These are phyloP conservation scores for Protomyces gravidus DNA, from an alignment of 1,139 yeast genomes.

Conservation along the genomic window DNA sequence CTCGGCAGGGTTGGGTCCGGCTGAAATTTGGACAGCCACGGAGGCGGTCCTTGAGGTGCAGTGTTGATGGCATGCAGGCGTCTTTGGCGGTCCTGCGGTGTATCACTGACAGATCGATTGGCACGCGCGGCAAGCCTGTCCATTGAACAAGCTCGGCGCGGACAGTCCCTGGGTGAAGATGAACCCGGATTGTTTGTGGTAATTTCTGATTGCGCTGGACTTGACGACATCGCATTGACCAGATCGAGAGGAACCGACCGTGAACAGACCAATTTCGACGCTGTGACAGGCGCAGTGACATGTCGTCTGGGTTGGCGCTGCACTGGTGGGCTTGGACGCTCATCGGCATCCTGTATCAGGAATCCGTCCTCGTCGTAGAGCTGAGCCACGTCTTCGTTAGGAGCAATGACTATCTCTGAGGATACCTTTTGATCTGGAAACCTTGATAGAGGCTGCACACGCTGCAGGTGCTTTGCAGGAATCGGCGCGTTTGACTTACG, in stretches of 20 bases:
- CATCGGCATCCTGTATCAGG: background rate
- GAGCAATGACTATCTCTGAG: too few relatives aligned
- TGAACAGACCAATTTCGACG: background rate
- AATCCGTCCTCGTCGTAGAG: background rate
- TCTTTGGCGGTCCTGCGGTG: constrained; percentile 12
- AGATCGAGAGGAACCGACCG: background rate
- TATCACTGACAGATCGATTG: background rate
- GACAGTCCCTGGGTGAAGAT: constrained; percentile 2
- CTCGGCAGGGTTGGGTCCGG: constrained; percentile 24
- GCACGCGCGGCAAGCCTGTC: background rate
- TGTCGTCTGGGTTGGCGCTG: background rate
- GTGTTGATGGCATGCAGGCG: constrained; percentile 20
- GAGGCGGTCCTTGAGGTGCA: constrained; percentile 28
- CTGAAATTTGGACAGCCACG: constrained; percentile 18
- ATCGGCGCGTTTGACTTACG: background rate
- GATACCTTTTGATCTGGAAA: background rate
- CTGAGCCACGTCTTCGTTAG: too few relatives aligned
- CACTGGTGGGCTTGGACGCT: background rate
- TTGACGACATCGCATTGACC: background rate
- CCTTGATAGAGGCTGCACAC: background rate
- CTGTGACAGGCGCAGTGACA: background rate
- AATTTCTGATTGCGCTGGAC: too few relatives aligned
- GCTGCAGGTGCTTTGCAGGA: background rate
- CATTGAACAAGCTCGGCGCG: background rate
- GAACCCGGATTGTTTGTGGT: constrained; percentile 1